Percentiles rank a stretch among this genome's conserved stretches.
These are phyloP conservation scores for Bombardia bombarda DNA, from an alignment of 495 filamentous ascomycete genomes.

Conservation along the genomic window DNA sequence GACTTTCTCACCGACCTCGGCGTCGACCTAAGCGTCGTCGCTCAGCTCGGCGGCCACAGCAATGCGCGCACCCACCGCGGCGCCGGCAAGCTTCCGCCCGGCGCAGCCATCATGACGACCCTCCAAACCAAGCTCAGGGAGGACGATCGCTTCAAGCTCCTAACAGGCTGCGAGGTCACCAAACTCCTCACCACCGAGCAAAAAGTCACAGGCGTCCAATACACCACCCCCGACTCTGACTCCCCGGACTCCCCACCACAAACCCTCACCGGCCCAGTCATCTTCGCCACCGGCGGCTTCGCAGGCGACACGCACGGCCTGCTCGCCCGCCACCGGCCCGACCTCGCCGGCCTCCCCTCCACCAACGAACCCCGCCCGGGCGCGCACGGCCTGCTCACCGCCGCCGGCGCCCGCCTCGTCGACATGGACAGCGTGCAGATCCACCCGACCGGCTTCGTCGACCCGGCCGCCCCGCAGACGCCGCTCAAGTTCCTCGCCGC, in stretches of 20 bases:
- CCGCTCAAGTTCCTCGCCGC: conserved; percentile 53
- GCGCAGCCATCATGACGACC: conserved; percentile 43
- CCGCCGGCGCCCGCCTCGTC: conserved; percentile 40
- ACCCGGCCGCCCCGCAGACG: conserved; percentile 39
- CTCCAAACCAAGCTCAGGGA: conserved; percentile 37
- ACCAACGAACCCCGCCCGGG: conserved; percentile 50
- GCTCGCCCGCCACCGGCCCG: conserved; percentile 45
- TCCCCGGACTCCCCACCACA: background rate
- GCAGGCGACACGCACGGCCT: conserved; percentile 49
- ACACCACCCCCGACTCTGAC: conserved; percentile 1
- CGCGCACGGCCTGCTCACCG: conserved; percentile 37
- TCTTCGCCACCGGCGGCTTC: conserved; percentile 52
- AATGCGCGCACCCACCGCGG: conserved; percentile 48
- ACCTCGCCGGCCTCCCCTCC: conserved; percentile 48
- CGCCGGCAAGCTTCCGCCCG: conserved; percentile 41
- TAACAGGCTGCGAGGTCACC: conserved; percentile 36
- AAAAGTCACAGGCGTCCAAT: conserved; percentile 30
- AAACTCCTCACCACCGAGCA: conserved; percentile 25
- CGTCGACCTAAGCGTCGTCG: conserved; percentile 47
- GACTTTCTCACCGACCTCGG: conserved; percentile 45
- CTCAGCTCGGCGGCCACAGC: conserved; percentile 47
- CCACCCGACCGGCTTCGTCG: conserved; percentile 66
- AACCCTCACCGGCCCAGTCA: conserved; percentile 40
- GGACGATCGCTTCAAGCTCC: conserved; percentile 35
- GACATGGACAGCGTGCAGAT: conserved; percentile 54